Evolutionary conservation across 331 rosid genomes (phyloP), one percentile per base, ranked within the genome.

Genomic region (Malus hybrid): DNA sequence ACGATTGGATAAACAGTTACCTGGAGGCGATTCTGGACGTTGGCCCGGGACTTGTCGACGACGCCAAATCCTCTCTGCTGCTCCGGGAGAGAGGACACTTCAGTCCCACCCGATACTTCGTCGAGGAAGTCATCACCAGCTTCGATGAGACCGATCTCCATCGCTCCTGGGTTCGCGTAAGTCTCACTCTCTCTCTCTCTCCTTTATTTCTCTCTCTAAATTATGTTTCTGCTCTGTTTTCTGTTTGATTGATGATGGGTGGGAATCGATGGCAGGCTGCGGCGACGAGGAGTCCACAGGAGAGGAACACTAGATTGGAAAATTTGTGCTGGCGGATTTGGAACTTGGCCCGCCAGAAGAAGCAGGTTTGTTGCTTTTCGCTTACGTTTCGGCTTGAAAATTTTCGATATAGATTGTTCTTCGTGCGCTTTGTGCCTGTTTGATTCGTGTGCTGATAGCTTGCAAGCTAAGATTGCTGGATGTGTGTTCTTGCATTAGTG

Each of bases 311-410:
- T 65, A 87, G 97, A 74, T 80, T 95, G 93, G 99, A 94, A 85
- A 94, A 94, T 81, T 85, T 94, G 93, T 92, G 99, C 66, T 94
- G 99, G 99, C 88, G 99, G 85, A 95, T 95, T 84, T 95, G 99
- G 99, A 95, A 95, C 81, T 88, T 95, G 67, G 97, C 99, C 83
- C 92, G 97, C 67, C 97, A 95, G 86, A 95, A 90, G 88, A 95
- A 92, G 86, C 99, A 95, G 97, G 97, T 93, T 76, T 16, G 44
- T 74, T 24, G 7, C 46, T 62, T 6, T 5, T 67, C 10, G 16
- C 10, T 27, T 13, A 6, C 13, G 39, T 16, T 70, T 8, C 3
- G 4, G 6, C 5, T n/a, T 64, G 24, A 29, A 27, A 10, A 31
- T 52, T 11, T 48, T 2, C 13, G 19, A 10, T 52, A 10, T 65